Percentiles rank a stretch among this genome's conserved stretches.
These are phyloP conservation scores for Tetracentron sinense DNA, from an alignment of 164 flowering plant genomes.

Conservation along the genomic window DNA sequence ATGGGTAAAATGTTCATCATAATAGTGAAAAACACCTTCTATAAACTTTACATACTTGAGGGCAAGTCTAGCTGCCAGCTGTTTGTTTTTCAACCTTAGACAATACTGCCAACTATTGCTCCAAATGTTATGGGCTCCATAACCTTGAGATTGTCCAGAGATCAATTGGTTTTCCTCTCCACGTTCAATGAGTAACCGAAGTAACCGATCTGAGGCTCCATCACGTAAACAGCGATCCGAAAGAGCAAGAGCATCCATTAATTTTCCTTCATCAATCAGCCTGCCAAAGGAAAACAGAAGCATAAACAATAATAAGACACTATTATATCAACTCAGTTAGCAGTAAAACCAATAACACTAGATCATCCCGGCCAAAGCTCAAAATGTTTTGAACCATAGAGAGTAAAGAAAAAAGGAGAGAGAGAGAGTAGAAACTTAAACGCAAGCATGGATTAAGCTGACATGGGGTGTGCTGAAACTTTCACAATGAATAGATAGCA, in stretches of 20 bases:
- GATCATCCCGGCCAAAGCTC: background rate
- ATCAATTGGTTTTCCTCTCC: slow-evolving; percentile 53
- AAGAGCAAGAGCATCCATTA: slow-evolving; percentile 95
- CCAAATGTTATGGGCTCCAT: slow-evolving; percentile 45
- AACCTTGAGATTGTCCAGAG: slow-evolving; percentile 43
- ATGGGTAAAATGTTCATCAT: background rate
- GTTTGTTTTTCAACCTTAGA: slow-evolving; percentile 84
- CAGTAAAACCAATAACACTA: slow-evolving; percentile 3
- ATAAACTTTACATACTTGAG: slow-evolving; percentile 56
- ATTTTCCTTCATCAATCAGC: slow-evolving; percentile 80
- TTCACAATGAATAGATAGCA: too few relatives aligned
- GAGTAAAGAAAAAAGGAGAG: too few relatives aligned
- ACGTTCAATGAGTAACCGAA: slow-evolving; percentile 69
- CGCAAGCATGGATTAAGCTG: too few relatives aligned
- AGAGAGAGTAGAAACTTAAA: too few relatives aligned
- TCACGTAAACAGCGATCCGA: slow-evolving; percentile 92
- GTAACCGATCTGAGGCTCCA: slow-evolving; percentile 96
- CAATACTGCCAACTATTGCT: slow-evolving; percentile 96
- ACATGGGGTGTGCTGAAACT: too few relatives aligned
- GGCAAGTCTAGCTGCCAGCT: slow-evolving; percentile 81
- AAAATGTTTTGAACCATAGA: too few relatives aligned
- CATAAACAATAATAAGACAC: background rate
- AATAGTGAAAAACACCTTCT: background rate
- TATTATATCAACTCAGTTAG: background rate
- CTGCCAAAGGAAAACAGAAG: slow-evolving; percentile 30